Evolutionary conservation across 176 grass and related monocot genomes (phyloP).

Genomic region (Raddia guianensis): DNA sequence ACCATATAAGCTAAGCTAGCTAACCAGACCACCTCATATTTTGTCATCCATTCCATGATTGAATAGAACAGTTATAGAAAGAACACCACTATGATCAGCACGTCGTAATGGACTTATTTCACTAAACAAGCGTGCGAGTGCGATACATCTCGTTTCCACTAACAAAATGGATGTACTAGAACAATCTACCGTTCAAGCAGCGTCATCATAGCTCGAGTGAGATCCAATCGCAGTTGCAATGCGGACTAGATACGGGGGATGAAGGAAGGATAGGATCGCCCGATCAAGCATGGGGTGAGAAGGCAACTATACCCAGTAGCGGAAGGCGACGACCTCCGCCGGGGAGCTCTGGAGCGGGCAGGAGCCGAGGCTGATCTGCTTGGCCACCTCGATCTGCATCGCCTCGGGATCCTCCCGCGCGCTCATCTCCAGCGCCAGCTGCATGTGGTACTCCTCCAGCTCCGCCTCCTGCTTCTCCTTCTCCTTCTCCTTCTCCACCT

Average conservation of each 20-base stretch:
- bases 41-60: neutral
- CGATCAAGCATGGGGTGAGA: conserved; percentile 12
- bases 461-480: conserved; percentile 50
- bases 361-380: conserved; percentile 95
- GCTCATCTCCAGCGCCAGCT: conserved; percentile 94
- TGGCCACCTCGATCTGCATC: conserved; percentile 91
- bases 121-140: neutral
- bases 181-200: conserved; percentile 5
- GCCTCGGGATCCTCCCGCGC: conserved; percentile 93
- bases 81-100: neutral
- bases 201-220: conserved; percentile 17
- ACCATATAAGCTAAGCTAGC: conserved; percentile 2
- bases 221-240: conserved; percentile 16
- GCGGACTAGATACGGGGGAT: neutral
- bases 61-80: conserved; percentile 16
- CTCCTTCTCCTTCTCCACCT: conserved; percentile 31
- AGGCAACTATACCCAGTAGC: conserved; percentile 71
- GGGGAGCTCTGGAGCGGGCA: conserved; percentile 69
- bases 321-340: conserved; percentile 74
- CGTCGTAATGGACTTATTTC: neutral
- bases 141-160: neutral
- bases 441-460: conserved; percentile 93
- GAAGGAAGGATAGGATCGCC: neutral
- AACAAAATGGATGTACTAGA: conserved; percentile 11
- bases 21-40: neutral